Evolutionary conservation across 83 land plant genomes (phyloP).

Genomic region (Picea engelmannii): DNA sequence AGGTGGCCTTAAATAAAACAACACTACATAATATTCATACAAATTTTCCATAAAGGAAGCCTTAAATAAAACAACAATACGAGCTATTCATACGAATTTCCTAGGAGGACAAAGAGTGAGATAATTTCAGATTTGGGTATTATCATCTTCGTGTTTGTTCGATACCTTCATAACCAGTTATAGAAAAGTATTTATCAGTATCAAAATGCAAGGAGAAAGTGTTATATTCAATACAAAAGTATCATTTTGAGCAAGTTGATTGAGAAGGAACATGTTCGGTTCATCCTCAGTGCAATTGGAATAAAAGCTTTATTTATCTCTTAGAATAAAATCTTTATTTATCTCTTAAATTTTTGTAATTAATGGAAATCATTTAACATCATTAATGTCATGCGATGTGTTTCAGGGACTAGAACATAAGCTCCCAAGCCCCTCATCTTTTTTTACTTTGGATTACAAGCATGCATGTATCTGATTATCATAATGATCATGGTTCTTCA

Average conservation of each 20-base stretch:
- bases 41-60: too few species aligned
- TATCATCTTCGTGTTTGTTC: conserved; percentile 9
- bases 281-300: too few species aligned
- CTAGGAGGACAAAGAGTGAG: conserved; percentile 4
- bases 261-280: conserved; percentile 24
- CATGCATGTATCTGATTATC: not conserved
- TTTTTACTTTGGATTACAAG: conserved; percentile 1
- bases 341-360: too few species aligned
- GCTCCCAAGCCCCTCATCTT: conserved; percentile 1
- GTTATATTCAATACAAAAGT: conserved; percentile 7
- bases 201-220: not conserved
- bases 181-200: conserved; percentile 42
- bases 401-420: not conserved
- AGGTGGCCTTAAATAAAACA: too few species aligned
- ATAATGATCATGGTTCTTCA: not conserved
- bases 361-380: too few species aligned
- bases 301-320: too few species aligned
- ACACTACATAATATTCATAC: too few species aligned
- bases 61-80: too few species aligned
- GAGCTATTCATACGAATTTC: conserved; percentile 12
- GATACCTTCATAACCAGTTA: conserved; percentile 32
- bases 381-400: too few species aligned
- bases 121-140: conserved; percentile 3
- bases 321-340: too few species aligned
- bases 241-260: conserved; percentile 56